A percentile compares a stretch with the other conserved stretches of the same genome.
phyloP scores from a whole-genome alignment of 2,329 filamentous ascomycete genomes.

The Penicillium italicum region DNA sequence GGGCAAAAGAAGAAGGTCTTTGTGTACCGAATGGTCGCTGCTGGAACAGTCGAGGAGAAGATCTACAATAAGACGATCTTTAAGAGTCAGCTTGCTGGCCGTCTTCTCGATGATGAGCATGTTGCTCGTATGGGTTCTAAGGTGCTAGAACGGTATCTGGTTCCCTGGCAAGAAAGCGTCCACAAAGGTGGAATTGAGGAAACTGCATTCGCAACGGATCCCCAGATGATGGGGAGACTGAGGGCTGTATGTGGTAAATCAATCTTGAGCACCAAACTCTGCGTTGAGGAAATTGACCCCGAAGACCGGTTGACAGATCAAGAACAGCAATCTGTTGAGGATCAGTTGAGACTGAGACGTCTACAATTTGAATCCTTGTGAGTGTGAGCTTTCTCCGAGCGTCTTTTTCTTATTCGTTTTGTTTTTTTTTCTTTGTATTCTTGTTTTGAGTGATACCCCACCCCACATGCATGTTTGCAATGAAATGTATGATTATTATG shows the following conservation, averaged over 20 bases:
- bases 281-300: not conserved
- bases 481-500: not conserved
- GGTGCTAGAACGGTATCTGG: not conserved
- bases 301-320: not conserved
- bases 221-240: not conserved
- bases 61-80: constrained; percentile 73
- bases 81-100: constrained; percentile 74
- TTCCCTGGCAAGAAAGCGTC: not conserved
- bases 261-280: not conserved
- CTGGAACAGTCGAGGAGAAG: constrained; percentile 73
- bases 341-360: not conserved
- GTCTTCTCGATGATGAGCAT: constrained; percentile 81
- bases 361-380: not conserved
- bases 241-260: not conserved
- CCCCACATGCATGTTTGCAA: not conserved
- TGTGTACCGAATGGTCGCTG: constrained; percentile 76
- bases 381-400: not conserved
- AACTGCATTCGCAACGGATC: not conserved
- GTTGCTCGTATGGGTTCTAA: constrained; percentile 63
- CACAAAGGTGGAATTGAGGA: not conserved
- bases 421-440: too few relatives aligned
- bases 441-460: not conserved
- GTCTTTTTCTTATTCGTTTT: not conserved
- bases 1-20: constrained; percentile 77
- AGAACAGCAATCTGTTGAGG: not conserved